Conservation (phyloP, 768 basidiomycete genomes). For the Mrakia blollopis region DNA sequence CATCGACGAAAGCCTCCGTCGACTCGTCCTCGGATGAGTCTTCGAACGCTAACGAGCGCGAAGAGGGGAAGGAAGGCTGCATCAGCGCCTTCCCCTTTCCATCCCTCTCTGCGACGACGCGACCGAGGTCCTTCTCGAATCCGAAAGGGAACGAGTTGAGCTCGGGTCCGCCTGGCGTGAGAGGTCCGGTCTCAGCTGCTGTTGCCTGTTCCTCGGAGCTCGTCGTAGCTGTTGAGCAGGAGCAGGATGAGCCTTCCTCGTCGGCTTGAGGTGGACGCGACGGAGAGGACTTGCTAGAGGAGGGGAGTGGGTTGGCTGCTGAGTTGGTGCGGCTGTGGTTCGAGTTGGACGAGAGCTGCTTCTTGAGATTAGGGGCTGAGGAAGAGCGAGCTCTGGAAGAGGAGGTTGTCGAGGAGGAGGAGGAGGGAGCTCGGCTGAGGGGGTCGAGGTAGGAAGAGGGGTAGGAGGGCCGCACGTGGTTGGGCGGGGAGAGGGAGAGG, state of each 20-base stretch:
- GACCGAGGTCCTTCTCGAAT: neutral
- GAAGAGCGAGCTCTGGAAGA: neutral
- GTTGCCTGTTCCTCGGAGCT: neutral
- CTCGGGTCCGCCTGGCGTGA: conserved; percentile 9
- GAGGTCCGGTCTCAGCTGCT: neutral
- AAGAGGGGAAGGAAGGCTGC: neutral
- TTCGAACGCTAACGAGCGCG: neutral
- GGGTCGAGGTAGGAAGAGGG: neutral
- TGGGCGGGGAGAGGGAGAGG: neutral
- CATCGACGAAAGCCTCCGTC: neutral
- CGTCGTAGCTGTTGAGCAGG: conserved; percentile 9
- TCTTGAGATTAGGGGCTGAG: neutral
- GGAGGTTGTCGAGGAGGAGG: neutral
- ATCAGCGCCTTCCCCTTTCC: neutral
- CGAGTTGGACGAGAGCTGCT: neutral
- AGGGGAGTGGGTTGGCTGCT: neutral
- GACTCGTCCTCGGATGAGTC: conserved; percentile 10
- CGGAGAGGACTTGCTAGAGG: neutral
- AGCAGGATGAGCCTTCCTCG: neutral
- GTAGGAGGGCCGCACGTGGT: conserved; percentile 1
- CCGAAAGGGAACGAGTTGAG: conserved; percentile 8
- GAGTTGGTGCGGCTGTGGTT: neutral
- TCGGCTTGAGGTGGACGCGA: neutral
- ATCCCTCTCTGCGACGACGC: neutral
- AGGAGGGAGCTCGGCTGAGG: neutral